A percentile compares a stretch with the other conserved stretches of the same genome.
Conservation (phyloP, 2,329 filamentous ascomycete species). For the Fusarium sp. region DNA sequence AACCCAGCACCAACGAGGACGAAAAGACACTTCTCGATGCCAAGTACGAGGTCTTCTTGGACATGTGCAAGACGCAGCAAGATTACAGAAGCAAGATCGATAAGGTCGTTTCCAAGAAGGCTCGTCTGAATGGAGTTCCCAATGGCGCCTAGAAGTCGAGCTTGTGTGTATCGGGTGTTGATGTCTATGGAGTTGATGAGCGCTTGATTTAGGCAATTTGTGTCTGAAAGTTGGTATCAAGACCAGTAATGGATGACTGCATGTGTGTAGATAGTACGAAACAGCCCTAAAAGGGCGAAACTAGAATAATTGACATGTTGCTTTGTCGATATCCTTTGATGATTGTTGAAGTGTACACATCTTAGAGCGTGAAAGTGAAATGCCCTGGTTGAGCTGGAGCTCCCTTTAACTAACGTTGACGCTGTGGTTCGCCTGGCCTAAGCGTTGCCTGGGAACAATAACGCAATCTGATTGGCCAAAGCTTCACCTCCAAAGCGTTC, state of each 20-base stretch:
- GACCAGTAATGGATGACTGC: slow-evolving; percentile 34
- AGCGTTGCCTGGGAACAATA: slow-evolving; percentile 35
- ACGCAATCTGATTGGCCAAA: slow-evolving; percentile 51
- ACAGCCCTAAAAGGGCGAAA: slow-evolving; percentile 18
- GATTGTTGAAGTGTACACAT: background rate
- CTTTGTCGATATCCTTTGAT: background rate
- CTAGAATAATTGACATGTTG: slow-evolving; percentile 25
- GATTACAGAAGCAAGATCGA: slow-evolving; percentile 85
- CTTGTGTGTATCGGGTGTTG: slow-evolving; percentile 1
- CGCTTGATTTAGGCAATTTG: slow-evolving; percentile 25
- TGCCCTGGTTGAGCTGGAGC: slow-evolving; percentile 9
- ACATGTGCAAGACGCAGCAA: slow-evolving; percentile 89
- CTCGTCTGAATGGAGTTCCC: slow-evolving; percentile 47
- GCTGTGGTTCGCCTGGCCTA: slow-evolving; percentile 11
- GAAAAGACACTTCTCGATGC: slow-evolving; percentile 85
- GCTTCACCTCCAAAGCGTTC: slow-evolving; percentile 46
- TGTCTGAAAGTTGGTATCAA: slow-evolving; percentile 20
- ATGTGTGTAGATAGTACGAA: slow-evolving; percentile 15
- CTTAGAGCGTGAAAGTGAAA: slow-evolving; percentile 4
- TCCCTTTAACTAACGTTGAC: slow-evolving; percentile 3
- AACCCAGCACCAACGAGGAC: slow-evolving; percentile 76
- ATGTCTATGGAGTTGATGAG: slow-evolving; percentile 20
- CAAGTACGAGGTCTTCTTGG: slow-evolving; percentile 96
- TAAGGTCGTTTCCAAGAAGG: slow-evolving; percentile 62
- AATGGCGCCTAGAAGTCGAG: slow-evolving; percentile 45